phyloP scores from a whole-genome alignment of 441 rosid genomes.

The Aquilaria agallochum region DNA sequence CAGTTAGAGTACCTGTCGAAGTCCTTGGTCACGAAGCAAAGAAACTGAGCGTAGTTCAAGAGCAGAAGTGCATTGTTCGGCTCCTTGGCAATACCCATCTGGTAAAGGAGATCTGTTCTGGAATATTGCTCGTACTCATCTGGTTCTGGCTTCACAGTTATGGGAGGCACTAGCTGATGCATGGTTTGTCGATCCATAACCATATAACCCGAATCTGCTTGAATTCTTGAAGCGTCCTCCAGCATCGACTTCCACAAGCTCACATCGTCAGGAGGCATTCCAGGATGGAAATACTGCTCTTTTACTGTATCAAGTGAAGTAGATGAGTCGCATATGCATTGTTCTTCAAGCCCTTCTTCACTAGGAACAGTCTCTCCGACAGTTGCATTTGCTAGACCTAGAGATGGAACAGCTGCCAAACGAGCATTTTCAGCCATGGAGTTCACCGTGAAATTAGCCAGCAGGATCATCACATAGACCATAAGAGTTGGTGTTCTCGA shows the following conservation, averaged over 20 bases:
- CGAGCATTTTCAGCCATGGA: constrained; percentile 40
- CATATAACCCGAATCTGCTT: constrained; percentile 16
- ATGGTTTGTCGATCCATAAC: constrained; percentile 32
- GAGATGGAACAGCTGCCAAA: constrained; percentile 12
- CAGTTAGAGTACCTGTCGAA: constrained; percentile 46
- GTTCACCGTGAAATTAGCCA: constrained; percentile 62
- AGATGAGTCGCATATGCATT: constrained; percentile 7
- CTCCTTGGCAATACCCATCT: constrained; percentile 51
- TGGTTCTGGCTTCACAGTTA: constrained; percentile 38
- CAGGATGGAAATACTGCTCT: constrained; percentile 11
- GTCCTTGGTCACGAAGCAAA: constrained; percentile 49
- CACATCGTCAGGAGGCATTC: constrained; percentile 30
- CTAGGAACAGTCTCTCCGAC: constrained; percentile 11
- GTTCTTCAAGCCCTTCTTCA: constrained; percentile 13
- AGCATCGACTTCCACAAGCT: constrained; percentile 48
- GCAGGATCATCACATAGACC: constrained; percentile 73
- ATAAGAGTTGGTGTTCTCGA: constrained; percentile 64
- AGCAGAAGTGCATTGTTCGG: constrained; percentile 60
- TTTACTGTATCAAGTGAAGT: not conserved
- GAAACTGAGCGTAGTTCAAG: constrained; percentile 73
- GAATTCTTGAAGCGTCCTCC: constrained; percentile 47
- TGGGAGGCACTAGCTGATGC: constrained; percentile 32
- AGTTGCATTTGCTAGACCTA: constrained; percentile 1
- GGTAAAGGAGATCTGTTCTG: constrained; percentile 53
- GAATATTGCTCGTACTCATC: constrained; percentile 43